Evolutionary conservation across 1,284 basidiomycete genomes (phyloP), one percentile per base, ranked within the genome.

Genomic region (Sanguinoderma infundibulare): DNA sequence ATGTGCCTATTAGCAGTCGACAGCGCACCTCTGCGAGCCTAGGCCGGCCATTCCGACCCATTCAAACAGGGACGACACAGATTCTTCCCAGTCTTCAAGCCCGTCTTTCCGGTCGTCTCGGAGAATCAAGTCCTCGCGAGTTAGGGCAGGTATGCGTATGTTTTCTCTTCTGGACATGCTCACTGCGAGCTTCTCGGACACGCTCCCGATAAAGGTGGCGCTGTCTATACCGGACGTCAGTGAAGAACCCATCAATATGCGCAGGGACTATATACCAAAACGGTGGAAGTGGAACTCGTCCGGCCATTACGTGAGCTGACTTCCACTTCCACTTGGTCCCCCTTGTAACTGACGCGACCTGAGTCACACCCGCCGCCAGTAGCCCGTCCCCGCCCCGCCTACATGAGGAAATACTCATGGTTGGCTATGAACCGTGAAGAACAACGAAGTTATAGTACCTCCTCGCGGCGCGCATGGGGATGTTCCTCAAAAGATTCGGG

Each of bases 41-140:
- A 84, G 53, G 59, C 72, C 75, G 0, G 84, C 86, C 82, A 91
- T 81, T 2, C 88, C 90, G 15, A 85, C 78, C 89, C 89, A 91
- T 70, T 91, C 90, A 57, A 88, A 87, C 15, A 90, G 72, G 1
- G 69, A 73, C 3, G 73, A 70, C 40, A 83, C 74, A 3, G 76
- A 74, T 14, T 78, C 76, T 17, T 81, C 72, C 80, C 84, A 85
- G 55, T 86, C 85, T 52, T 83, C 80, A n/a, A 69, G 63, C 24
- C 72, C 46, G 77, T 66, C 12, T 66, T 42, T 34, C 2, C 38
- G 5, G 8, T 46, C 32, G 3, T 51, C 49, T 34, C 20, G 49
- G 12, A 51, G 20, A 20, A 51, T 22, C n/a, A 51, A 35, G 6
- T 32, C 2, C 5, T 51, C 32, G 49, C 30, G 30, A 6, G 3